Conservation (phyloP, 257 asterid genomes). For the Petunia axillaris region DNA sequence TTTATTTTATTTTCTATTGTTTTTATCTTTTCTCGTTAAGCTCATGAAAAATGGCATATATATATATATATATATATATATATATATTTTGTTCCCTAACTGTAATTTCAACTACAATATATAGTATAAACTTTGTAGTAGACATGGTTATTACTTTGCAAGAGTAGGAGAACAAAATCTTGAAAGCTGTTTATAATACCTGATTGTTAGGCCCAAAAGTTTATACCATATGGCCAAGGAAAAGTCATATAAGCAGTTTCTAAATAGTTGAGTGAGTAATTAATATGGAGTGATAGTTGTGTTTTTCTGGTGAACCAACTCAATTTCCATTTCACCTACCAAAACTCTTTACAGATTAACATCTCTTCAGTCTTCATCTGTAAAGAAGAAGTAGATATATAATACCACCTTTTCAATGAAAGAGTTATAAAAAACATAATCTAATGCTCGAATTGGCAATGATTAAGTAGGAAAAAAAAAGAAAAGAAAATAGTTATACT, state of each 20-base stretch:
- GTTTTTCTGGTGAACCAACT: slow-evolving; percentile 19
- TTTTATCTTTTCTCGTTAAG: no score
- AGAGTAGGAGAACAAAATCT: slow-evolving; percentile 26
- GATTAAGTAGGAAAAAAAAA: not conserved
- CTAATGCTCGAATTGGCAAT: not conserved
- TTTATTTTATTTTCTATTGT: no score
- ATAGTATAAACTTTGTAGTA: not conserved
- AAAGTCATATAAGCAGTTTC: not conserved
- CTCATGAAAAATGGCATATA: no score
- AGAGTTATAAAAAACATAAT: not conserved
- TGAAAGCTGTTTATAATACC: not conserved
- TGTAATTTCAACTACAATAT: not conserved
- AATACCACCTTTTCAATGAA: not conserved
- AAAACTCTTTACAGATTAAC: not conserved
- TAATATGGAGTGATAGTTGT: slow-evolving; percentile 10
- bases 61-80: no score
- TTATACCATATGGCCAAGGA: not conserved
- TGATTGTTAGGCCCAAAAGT: not conserved
- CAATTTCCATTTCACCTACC: slow-evolving; percentile 6
- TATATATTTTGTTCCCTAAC: no score
- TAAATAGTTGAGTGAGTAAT: no score
- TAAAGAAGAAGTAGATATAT: not conserved
- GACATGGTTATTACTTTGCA: not conserved
- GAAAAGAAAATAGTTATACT: not conserved
- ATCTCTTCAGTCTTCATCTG: slow-evolving; percentile 8